These are phyloP conservation scores for Fusarium abutilonis DNA, from an alignment of 2,329 filamentous ascomycete genomes.

Conservation along the genomic window DNA sequence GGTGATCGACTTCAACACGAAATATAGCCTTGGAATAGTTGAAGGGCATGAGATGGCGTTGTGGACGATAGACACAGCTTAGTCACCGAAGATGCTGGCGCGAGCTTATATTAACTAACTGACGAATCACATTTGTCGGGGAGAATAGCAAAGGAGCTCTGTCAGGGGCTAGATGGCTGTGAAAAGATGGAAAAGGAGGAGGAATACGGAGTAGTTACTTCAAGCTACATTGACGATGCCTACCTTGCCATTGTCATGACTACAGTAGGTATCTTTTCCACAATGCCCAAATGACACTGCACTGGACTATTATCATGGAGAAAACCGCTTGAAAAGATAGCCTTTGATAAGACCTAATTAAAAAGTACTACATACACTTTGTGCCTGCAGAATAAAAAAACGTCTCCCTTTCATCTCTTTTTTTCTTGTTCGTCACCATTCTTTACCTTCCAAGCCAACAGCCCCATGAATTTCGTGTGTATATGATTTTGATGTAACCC, in stretches of 20 bases:
- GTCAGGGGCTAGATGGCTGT: constrained; percentile 2
- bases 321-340: neutral
- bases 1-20: constrained; percentile 22
- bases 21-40: constrained; percentile 34
- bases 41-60: constrained; percentile 43
- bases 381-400: constrained; percentile 13
- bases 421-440: constrained; percentile 1
- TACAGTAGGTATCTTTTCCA: neutral
- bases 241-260: neutral
- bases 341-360: constrained; percentile 27
- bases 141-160: constrained; percentile 3
- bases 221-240: neutral
- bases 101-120: constrained; percentile 26
- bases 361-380: constrained; percentile 2
- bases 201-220: neutral
- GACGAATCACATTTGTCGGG: constrained; percentile 17
- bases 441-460: constrained; percentile 3
- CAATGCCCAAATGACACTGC: neutral
- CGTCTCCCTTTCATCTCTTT: constrained; percentile 1
- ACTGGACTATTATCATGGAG: too few species aligned
- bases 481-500: constrained; percentile 10
- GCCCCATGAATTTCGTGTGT: constrained; percentile 12
- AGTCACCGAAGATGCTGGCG: constrained; percentile 22
- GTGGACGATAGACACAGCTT: constrained; percentile 43
- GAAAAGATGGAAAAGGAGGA: constrained; percentile 2